Evolutionary conservation across 2,329 filamentous ascomycete genomes (phyloP), one percentile per base, ranked within the genome.

Genomic region (Tolypocladium inflatum): DNA sequence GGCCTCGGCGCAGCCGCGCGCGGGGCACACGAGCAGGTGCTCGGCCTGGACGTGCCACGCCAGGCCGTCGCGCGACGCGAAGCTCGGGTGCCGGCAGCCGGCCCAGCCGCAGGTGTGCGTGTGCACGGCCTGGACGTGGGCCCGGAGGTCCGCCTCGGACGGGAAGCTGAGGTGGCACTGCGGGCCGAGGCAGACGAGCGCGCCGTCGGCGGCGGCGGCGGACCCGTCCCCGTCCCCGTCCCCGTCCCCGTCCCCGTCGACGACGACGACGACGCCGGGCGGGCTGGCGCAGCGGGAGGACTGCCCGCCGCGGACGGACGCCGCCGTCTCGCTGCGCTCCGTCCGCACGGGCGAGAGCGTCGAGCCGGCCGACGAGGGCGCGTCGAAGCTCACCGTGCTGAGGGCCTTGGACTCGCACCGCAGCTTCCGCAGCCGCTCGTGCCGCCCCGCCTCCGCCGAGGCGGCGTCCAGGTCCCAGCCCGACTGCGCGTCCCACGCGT

Each of bases 1-100:
- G 21, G 63, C 64, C 55, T 76, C 73, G 39, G 67, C 64, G 57
- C 76, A 78, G 1, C 70, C 73, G 0, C 67, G 62, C 1, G 70
- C 67, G 0, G 76, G 76, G 37, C 76, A 78, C 33, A 74, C 63
- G 35, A 78, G 68, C 13, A 78, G 66, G 59, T 78, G 76, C 53
- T 77, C 71, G 23, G 66, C 65, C 57, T 78, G 76, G 43, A 78
- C 74, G 58, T 78, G 76, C 66, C 75, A 73, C 19, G 71, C 68
- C 38, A 78, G 69, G 10, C 70, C 74, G 39, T 71, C 70, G 17
- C 67, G 68, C 1, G 73, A 71, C 2, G 67, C 63, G 56, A 77
- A 78, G 52, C 68, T 68, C 1, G 66, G 61, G 8, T 69, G 67
- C 1, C 64, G 59, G 45, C 76, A 78, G 26, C 67, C 65, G 2